Base-by-base conservation (phyloP, 2,329 filamentous ascomycete species). In the Fusarium anguioides region DNA sequence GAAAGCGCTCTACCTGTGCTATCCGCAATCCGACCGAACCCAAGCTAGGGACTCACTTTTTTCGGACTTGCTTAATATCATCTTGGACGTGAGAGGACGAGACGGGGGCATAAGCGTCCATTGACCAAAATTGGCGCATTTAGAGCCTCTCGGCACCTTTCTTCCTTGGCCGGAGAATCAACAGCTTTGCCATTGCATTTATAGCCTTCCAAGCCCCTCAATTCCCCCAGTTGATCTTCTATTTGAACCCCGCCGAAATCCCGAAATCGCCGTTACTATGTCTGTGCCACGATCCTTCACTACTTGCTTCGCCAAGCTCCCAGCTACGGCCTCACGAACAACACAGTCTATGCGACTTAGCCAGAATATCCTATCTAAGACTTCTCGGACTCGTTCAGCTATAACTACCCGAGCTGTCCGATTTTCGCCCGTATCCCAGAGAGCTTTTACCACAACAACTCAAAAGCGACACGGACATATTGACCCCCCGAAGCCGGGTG, bases 401-500 rank as follows among this genome's bases (percentile, higher is more conserved):
- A 60, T 58, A 12, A 21, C 39, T 17, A 26, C 64, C 23, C 60
- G 57, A 50, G 23, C 49, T 48, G 48, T 52, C 33, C 64, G 60
- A 18, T 47, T 67, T 45, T 61, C 59, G 44, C 64, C 64, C 27
- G 74, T 52, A n/a, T 69, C 55, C 27, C 69, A 57, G 20, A 75
- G 89, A 74, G 78, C 77, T 52, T 96, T 97, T 77, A 91, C 91
- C 39, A 87, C 85, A 12, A 89, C 90, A 6, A 75, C 86, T 12
- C 74, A 81, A 56, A 78, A 81, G 52, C 81, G 78, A 47, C 96
- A 99, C 78, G 93, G 91, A 44, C 93, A 98, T 77, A 81, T 97
- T 71, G 87, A 89, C 55, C 87, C 91, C 27, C 95, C 96, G 3
- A 95, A 94, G 80, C 87, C 93, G 0, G 96, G 96, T 45, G 93